A percentile compares a stretch with the other conserved stretches of the same genome.
phyloP scores from a whole-genome alignment of 805 yeast species.

The Starmerella roubikii region DNA sequence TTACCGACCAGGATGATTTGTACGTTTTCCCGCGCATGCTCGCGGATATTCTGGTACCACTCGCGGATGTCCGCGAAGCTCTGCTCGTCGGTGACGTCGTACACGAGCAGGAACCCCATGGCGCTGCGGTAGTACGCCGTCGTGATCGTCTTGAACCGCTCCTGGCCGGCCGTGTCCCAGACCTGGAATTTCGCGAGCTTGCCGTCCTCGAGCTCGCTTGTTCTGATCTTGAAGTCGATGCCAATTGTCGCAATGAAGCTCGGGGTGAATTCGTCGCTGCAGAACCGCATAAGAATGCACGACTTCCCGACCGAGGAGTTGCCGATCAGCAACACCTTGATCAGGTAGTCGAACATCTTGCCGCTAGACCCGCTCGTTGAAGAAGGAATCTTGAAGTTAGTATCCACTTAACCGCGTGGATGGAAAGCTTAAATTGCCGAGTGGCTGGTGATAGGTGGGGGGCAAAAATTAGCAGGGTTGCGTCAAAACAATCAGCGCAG shows the following conservation, averaged over 20 bases:
- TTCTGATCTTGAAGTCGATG: slow-evolving; percentile 93
- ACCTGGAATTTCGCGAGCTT: slow-evolving; percentile 87
- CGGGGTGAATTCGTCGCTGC: slow-evolving; percentile 93
- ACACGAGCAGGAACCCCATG: slow-evolving; percentile 92
- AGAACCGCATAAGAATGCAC: slow-evolving; percentile 80
- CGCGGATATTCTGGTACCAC: slow-evolving; percentile 92
- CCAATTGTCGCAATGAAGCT: slow-evolving; percentile 96
- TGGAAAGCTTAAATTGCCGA: neutral
- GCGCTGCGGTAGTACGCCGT: slow-evolving; percentile 98
- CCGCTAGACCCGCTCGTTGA: slow-evolving; percentile 7
- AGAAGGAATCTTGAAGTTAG: slow-evolving; percentile 6
- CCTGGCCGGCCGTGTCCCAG: slow-evolving; percentile 99
- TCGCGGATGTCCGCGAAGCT: slow-evolving; percentile 84
- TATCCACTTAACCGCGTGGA: neutral
- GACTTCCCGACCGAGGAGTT: slow-evolving; percentile 58
- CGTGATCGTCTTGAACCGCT: slow-evolving; percentile 92
- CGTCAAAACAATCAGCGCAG: no score
- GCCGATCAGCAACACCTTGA: slow-evolving; percentile 86
- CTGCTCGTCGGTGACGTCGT: slow-evolving; percentile 94
- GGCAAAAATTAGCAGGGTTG: no score
- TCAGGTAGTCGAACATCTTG: slow-evolving; percentile 32
- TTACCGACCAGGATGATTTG: slow-evolving; percentile 90
- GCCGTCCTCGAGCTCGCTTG: slow-evolving; percentile 75
- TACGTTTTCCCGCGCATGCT: slow-evolving; percentile 93
- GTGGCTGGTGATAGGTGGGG: no score